Evolutionary conservation across 345 rosid species (phyloP).

Genomic region (Melaleuca alternifolia): DNA sequence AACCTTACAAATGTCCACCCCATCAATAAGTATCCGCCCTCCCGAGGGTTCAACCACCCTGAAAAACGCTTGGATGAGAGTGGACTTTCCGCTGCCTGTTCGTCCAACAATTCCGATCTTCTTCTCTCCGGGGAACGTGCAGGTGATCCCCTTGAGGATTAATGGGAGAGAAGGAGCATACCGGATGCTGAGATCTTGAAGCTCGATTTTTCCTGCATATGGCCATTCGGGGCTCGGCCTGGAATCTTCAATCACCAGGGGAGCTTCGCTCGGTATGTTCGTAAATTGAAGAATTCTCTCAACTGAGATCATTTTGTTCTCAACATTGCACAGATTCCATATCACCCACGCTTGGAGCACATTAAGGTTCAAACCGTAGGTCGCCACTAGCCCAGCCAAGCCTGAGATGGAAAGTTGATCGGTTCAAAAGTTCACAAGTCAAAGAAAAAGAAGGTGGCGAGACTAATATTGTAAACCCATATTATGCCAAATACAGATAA

Average conservation of each 20-base stretch:
- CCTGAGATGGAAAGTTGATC: slow-evolving; percentile 19
- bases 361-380: slow-evolving; percentile 57
- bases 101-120: slow-evolving; percentile 88
- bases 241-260: slow-evolving; percentile 24
- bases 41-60: slow-evolving; percentile 68
- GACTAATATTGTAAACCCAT: neutral
- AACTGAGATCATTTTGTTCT: slow-evolving; percentile 73
- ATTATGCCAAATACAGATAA: neutral
- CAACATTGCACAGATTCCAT: slow-evolving; percentile 70
- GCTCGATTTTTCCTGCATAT: slow-evolving; percentile 32
- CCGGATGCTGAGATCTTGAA: slow-evolving; percentile 37
- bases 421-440: neutral
- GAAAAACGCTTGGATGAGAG: slow-evolving; percentile 77
- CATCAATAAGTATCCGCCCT: slow-evolving; percentile 71
- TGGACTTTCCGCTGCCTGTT: slow-evolving; percentile 92
- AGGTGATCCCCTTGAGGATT: slow-evolving; percentile 55
- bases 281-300: slow-evolving; percentile 65
- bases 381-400: slow-evolving; percentile 54
- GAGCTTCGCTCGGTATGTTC: slow-evolving; percentile 45
- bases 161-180: slow-evolving; percentile 44
- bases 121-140: slow-evolving; percentile 52
- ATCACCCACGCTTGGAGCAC: slow-evolving; percentile 75
- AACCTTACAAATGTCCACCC: slow-evolving; percentile 51
- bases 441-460: neutral
- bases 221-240: slow-evolving; percentile 52